Conservation (phyloP, 805 yeast genomes). For the Nakazawaea ishiwadae region DNA sequence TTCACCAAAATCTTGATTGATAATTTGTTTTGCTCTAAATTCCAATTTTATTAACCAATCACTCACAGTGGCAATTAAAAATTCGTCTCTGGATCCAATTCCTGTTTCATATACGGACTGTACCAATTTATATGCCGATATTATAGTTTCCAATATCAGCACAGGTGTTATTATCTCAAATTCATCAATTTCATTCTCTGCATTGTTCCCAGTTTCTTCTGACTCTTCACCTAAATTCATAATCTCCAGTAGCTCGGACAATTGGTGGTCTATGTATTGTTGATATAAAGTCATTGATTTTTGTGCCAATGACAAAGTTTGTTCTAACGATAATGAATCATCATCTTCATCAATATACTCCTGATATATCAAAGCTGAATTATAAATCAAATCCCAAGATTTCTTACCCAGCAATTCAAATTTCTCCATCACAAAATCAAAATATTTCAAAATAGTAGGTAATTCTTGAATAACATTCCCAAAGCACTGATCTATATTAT, state of each 20-base stretch:
- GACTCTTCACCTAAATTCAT: conserved; percentile 21
- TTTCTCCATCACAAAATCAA: conserved; percentile 31
- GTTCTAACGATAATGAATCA: conserved; percentile 13
- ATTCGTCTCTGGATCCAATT: too few relatives aligned
- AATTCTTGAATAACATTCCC: conserved; percentile 37
- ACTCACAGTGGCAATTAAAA: too few relatives aligned
- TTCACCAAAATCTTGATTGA: background rate
- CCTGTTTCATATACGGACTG: conserved; percentile 23
- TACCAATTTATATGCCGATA: conserved; percentile 22
- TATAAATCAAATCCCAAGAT: conserved; percentile 41
- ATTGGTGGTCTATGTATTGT: conserved; percentile 24
- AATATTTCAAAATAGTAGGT: conserved; percentile 29
- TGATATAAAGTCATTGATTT: conserved; percentile 18
- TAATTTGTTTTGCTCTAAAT: background rate
- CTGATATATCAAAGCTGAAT: conserved; percentile 41
- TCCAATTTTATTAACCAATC: too few relatives aligned
- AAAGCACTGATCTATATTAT: conserved; percentile 27
- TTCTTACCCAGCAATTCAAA: conserved; percentile 14
- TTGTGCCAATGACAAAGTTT: background rate
- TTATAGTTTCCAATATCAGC: conserved; percentile 22
- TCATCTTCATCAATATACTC: conserved; percentile 39
- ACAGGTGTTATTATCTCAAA: conserved; percentile 23
- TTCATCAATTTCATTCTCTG: conserved; percentile 4
- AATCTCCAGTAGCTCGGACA: conserved; percentile 21
- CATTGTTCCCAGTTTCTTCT: too few relatives aligned